These are phyloP conservation scores for Xylaria hypoxylon DNA, from an alignment of 2,329 filamentous ascomycete genomes.

Conservation along the genomic window DNA sequence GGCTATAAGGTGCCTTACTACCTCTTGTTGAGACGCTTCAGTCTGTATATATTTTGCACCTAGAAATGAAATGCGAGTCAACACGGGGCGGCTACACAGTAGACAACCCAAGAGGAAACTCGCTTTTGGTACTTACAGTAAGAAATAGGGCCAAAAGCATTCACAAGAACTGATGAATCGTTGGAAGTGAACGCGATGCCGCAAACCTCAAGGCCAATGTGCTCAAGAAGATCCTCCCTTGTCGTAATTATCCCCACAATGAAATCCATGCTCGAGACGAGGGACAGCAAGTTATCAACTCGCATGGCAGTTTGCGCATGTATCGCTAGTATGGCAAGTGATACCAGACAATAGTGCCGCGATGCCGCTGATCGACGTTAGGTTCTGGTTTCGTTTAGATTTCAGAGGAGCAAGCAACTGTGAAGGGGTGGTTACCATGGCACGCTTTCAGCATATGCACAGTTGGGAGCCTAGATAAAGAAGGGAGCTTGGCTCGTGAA, in stretches of 20 bases:
- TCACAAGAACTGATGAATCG: slow-evolving; percentile 58
- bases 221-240: slow-evolving; percentile 49
- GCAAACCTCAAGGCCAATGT: slow-evolving; percentile 55
- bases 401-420: neutral
- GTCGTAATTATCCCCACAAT: neutral
- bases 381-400: neutral
- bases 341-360: slow-evolving; percentile 58
- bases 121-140: slow-evolving; percentile 54
- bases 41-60: slow-evolving; percentile 51
- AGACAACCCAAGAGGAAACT: neutral
- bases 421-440: slow-evolving; percentile 53
- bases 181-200: slow-evolving; percentile 60
- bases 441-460: slow-evolving; percentile 57
- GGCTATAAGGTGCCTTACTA: slow-evolving; percentile 50
- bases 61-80: slow-evolving; percentile 22
- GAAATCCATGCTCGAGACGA: slow-evolving; percentile 10
- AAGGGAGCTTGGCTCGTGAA: slow-evolving; percentile 36
- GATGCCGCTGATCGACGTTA: slow-evolving; percentile 53
- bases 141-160: slow-evolving; percentile 61
- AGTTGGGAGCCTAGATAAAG: slow-evolving; percentile 50
- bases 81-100: neutral
- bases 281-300: slow-evolving; percentile 26
- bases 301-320: slow-evolving; percentile 30
- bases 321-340: slow-evolving; percentile 50
- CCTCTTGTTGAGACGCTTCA: slow-evolving; percentile 48